A percentile compares a stretch with the other conserved stretches of the same genome.
These are phyloP conservation scores for Dalbergia oliveri DNA, from an alignment of 306 rosid genomes.

Conservation along the genomic window DNA sequence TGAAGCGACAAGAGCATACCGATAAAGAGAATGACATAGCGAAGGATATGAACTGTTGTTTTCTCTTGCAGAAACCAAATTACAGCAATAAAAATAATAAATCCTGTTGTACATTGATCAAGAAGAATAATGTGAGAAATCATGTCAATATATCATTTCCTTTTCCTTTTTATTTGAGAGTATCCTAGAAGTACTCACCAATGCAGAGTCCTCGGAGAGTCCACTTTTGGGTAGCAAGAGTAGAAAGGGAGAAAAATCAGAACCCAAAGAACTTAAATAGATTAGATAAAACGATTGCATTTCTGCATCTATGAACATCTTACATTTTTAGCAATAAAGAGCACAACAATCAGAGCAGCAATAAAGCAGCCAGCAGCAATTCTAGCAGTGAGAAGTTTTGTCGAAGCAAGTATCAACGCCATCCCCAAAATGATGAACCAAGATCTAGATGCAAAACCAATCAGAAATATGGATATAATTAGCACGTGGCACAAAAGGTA, in stretches of 20 bases:
- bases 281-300: constrained; percentile 11
- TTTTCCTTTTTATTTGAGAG: constrained; percentile 14
- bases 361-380: constrained; percentile 93
- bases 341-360: constrained; percentile 82
- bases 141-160: constrained; percentile 23
- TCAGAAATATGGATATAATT: constrained; percentile 28
- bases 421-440: constrained; percentile 98
- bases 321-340: constrained; percentile 93
- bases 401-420: constrained; percentile 92
- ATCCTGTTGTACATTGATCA: constrained; percentile 67
- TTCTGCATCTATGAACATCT: constrained; percentile 44
- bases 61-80: constrained; percentile 92
- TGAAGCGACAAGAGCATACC: constrained; percentile 62
- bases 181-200: constrained; percentile 63
- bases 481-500: neutral
- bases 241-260: constrained; percentile 42
- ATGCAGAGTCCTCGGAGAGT: constrained; percentile 96
- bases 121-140: constrained; percentile 43
- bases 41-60: constrained; percentile 81
- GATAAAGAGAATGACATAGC: constrained; percentile 88
- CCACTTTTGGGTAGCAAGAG: constrained; percentile 67
- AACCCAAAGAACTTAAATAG: neutral
- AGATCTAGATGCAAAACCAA: constrained; percentile 70
- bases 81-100: constrained; percentile 79
- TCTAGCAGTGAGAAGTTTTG: constrained; percentile 79